Conservation (phyloP, 2,329 filamentous ascomycete species). For the Leptosphaerulina australis region DNA sequence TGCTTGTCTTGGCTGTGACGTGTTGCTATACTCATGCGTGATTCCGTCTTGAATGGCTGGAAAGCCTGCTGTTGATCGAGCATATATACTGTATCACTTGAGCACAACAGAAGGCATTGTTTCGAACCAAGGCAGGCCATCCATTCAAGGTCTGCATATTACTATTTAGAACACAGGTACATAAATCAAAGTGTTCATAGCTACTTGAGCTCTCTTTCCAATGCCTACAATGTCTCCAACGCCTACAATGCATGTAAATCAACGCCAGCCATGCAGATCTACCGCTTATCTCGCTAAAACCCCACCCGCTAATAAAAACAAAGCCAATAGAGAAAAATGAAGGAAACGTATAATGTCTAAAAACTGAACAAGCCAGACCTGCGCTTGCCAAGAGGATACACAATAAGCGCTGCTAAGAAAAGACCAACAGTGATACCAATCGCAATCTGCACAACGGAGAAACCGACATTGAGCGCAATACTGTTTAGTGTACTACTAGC, state of each 20-base stretch:
- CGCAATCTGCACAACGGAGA: constrained; percentile 57
- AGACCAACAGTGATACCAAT: constrained; percentile 59
- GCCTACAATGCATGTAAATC: constrained; percentile 13
- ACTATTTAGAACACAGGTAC: background rate
- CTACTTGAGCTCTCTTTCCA: constrained; percentile 9
- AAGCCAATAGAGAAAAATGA: background rate
- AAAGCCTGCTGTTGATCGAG: background rate
- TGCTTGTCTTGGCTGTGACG: no score
- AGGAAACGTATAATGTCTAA: constrained; percentile 12
- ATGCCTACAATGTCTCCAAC: constrained; percentile 19
- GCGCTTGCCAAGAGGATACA: constrained; percentile 58
- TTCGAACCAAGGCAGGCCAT: background rate
- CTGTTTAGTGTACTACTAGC: constrained; percentile 44
- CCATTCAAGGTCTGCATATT: background rate
- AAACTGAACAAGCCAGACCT: constrained; percentile 49
- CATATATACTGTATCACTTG: background rate
- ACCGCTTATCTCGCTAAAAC: constrained; percentile 15
- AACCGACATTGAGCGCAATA: constrained; percentile 56
- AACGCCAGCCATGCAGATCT: constrained; percentile 18
- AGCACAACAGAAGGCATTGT: background rate
- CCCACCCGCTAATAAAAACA: constrained; percentile 5
- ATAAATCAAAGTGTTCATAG: constrained; percentile 1
- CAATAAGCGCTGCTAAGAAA: constrained; percentile 56
- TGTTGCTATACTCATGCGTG: no score
- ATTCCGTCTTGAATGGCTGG: no score